A percentile compares a stretch with the other conserved stretches of the same genome.
These are phyloP conservation scores for Podospora conica DNA, from an alignment of 495 filamentous ascomycete genomes.

Conservation along the genomic window DNA sequence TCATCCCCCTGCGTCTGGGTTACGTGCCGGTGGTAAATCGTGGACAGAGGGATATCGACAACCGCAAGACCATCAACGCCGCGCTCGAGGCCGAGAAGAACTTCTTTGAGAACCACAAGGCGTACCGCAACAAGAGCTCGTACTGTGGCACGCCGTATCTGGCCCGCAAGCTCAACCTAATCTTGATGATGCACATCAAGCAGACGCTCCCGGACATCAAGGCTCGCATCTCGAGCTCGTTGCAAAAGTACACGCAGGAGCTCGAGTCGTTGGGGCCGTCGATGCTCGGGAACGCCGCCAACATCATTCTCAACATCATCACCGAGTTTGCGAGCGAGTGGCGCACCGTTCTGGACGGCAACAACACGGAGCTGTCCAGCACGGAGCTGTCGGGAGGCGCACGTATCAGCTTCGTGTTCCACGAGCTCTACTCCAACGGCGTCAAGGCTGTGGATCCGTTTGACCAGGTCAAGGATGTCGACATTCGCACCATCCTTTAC, in stretches of 20 bases:
- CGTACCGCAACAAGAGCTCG: conserved; percentile 94
- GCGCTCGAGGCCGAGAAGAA: conserved; percentile 92
- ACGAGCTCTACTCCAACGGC: conserved; percentile 96
- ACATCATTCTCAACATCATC: conserved; percentile 96
- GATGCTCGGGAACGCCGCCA: conserved; percentile 91
- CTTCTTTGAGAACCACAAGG: conserved; percentile 98
- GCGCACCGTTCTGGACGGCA: conserved; percentile 90
- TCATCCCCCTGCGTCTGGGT: conserved; percentile 91
- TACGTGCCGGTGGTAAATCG: conserved; percentile 99
- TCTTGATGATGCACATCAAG: conserved; percentile 99
- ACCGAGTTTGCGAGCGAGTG: conserved; percentile 98
- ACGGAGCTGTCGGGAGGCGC: conserved; percentile 93
- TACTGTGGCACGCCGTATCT: conserved; percentile 98
- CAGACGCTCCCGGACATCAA: conserved; percentile 99
- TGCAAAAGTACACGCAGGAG: conserved; percentile 87
- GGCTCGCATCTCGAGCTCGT: conserved; percentile 80
- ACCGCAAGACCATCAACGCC: conserved; percentile 86
- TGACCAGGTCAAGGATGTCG: conserved; percentile 93
- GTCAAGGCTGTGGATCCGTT: conserved; percentile 98
- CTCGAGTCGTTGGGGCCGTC: conserved; percentile 82
- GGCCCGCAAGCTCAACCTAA: conserved; percentile 93
- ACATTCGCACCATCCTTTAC: conserved; percentile 93
- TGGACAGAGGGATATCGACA: conserved; percentile 98
- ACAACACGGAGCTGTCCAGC: conserved; percentile 91
- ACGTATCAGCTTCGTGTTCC: conserved; percentile 98